Conservation (phyloP, 176 grass and related monocot species). For the Oryza glumipatula region DNA sequence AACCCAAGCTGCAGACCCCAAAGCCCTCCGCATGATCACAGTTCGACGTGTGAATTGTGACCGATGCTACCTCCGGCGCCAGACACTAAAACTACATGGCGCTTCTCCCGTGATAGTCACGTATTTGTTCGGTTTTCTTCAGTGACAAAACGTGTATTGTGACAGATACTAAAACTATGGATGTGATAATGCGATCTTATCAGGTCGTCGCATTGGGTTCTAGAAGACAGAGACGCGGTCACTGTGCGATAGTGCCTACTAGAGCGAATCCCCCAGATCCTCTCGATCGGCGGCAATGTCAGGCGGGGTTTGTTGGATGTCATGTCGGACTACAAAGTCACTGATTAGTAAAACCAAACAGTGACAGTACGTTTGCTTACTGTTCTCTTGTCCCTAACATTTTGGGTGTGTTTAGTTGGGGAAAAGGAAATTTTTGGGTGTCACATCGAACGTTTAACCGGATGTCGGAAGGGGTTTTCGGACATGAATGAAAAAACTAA, state of each 20-base stretch:
- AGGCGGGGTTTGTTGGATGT: neutral
- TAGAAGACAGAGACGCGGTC: neutral
- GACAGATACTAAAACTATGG: neutral
- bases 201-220: neutral
- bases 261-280: neutral
- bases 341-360: neutral
- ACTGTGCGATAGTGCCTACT: neutral
- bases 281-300: neutral
- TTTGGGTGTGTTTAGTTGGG: no score
- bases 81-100: neutral
- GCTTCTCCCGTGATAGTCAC: neutral
- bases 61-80: neutral
- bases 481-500: no score
- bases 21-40: neutral
- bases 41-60: neutral
- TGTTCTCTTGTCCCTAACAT: neutral
- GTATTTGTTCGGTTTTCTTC: neutral
- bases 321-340: neutral
- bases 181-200: slow-evolving; percentile 1
- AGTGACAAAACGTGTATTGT: neutral
- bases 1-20: neutral
- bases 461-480: no score
- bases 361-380: neutral
- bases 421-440: no score
- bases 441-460: no score